Evolutionary conservation across 768 basidiomycete genomes (phyloP).

Genomic region (Rhodotorula toruloides): DNA sequence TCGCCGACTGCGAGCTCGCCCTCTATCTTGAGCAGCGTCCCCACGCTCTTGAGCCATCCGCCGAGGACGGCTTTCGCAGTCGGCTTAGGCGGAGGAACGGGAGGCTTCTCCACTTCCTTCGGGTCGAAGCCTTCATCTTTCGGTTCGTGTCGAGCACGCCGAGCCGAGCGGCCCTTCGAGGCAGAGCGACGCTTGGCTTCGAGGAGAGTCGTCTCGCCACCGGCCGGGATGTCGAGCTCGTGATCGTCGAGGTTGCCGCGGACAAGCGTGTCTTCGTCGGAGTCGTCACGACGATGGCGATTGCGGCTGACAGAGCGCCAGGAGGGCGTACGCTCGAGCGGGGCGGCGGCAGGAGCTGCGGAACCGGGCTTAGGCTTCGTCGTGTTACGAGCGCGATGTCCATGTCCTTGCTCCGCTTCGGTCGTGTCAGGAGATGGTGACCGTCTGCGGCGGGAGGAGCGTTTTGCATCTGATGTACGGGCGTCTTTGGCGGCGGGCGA

Average conservation of each 20-base stretch:
- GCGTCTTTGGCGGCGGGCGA: background rate
- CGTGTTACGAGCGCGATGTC: background rate
- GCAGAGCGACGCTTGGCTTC: slow-evolving; percentile 12
- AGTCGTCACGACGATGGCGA: slow-evolving; percentile 22
- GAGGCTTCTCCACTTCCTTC: slow-evolving; percentile 3
- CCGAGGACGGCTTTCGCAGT: slow-evolving; percentile 16
- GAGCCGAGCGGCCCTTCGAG: background rate
- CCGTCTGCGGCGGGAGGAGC: background rate
- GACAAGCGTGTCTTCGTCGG: slow-evolving; percentile 29
- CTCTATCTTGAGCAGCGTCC: slow-evolving; percentile 16
- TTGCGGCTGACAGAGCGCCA: slow-evolving; percentile 34
- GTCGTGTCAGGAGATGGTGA: background rate
- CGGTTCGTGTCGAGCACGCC: background rate
- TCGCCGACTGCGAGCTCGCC: slow-evolving; percentile 11
- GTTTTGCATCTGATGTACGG: background rate
- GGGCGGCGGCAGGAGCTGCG: background rate
- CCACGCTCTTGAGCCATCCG: slow-evolving; percentile 28
- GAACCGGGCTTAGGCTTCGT: background rate
- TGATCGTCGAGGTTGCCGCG: slow-evolving; percentile 23
- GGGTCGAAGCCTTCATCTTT: slow-evolving; percentile 28
- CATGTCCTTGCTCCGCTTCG: background rate
- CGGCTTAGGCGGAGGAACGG: background rate
- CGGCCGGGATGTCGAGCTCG: slow-evolving; percentile 29
- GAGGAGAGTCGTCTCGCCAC: slow-evolving; percentile 22
- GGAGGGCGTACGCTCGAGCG: slow-evolving; percentile 7